phyloP scores from a whole-genome alignment of 306 rosid species.

The Citrullus mucosospermus region DNA sequence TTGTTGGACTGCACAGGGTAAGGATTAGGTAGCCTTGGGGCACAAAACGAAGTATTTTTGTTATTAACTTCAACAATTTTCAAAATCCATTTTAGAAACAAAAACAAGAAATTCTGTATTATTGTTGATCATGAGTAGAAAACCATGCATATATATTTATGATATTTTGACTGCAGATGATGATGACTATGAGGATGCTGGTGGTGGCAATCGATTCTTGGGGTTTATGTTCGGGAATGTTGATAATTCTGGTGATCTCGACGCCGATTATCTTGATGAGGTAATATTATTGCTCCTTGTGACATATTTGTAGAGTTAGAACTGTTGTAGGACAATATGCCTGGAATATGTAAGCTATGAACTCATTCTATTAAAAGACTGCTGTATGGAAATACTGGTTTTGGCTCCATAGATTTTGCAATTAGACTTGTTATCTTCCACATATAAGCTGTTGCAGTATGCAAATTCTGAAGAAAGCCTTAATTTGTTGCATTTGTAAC shows the following conservation, averaged over 20 bases:
- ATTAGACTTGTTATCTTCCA: neutral
- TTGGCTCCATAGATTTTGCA: neutral
- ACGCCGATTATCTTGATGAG: slow-evolving; percentile 94
- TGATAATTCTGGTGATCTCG: slow-evolving; percentile 87
- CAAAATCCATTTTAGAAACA: neutral
- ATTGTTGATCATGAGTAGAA: neutral
- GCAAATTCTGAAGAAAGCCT: neutral
- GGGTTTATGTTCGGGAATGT: slow-evolving; percentile 98
- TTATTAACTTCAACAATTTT: neutral
- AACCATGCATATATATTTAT: neutral
- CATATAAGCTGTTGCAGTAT: neutral
- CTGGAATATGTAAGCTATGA: neutral
- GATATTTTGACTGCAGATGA: slow-evolving; percentile 37
- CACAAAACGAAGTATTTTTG: neutral
- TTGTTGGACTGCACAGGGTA: no score
- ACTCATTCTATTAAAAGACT: neutral
- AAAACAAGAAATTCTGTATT: neutral
- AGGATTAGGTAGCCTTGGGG: neutral
- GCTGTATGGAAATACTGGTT: neutral
- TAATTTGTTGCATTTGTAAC: neutral
- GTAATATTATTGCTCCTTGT: slow-evolving; percentile 25
- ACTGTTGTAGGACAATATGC: neutral
- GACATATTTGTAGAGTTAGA: slow-evolving; percentile 5
- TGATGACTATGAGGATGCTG: slow-evolving; percentile 71
- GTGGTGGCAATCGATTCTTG: slow-evolving; percentile 56